Percentiles rank a stretch among this genome's conserved stretches.
These are phyloP conservation scores for Capsicum pubescens DNA, from an alignment of 257 asterid species.

Conservation along the genomic window DNA sequence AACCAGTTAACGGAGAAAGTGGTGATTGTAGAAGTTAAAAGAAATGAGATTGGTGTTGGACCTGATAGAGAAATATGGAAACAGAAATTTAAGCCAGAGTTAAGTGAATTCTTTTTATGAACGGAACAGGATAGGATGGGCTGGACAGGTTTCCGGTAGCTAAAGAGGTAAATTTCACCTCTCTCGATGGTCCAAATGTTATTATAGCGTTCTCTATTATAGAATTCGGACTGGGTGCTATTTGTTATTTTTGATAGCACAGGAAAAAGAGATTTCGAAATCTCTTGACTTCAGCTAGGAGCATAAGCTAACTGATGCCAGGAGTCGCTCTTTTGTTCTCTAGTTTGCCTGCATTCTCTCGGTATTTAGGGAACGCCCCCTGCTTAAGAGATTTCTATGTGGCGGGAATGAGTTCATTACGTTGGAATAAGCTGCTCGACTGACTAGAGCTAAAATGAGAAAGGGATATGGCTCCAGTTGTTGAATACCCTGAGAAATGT, in stretches of 20 bases:
- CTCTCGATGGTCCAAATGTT: background rate
- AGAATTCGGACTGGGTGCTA: background rate
- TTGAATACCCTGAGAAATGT: background rate
- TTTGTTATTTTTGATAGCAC: background rate
- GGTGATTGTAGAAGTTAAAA: conserved; percentile 63
- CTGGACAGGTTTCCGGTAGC: background rate
- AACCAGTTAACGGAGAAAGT: conserved; percentile 67
- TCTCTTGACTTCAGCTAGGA: background rate
- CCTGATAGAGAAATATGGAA: conserved; percentile 56
- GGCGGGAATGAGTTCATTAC: too few relatives aligned
- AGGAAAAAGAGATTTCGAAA: background rate
- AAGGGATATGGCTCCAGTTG: background rate
- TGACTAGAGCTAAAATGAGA: background rate
- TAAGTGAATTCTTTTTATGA: conserved; percentile 43
- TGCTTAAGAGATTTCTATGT: too few relatives aligned
- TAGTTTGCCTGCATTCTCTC: background rate
- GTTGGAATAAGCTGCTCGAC: background rate
- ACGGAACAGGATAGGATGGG: background rate
- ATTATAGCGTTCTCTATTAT: background rate
- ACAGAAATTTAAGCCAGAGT: conserved; percentile 47
- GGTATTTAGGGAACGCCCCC: background rate
- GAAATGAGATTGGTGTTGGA: conserved; percentile 36
- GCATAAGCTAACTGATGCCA: background rate
- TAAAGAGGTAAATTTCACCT: background rate
- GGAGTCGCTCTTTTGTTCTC: background rate